Evolutionary conservation across 2,329 filamentous ascomycete species (phyloP), one percentile per base, ranked within the genome.

Genomic region (Xylariaceae sp.): DNA sequence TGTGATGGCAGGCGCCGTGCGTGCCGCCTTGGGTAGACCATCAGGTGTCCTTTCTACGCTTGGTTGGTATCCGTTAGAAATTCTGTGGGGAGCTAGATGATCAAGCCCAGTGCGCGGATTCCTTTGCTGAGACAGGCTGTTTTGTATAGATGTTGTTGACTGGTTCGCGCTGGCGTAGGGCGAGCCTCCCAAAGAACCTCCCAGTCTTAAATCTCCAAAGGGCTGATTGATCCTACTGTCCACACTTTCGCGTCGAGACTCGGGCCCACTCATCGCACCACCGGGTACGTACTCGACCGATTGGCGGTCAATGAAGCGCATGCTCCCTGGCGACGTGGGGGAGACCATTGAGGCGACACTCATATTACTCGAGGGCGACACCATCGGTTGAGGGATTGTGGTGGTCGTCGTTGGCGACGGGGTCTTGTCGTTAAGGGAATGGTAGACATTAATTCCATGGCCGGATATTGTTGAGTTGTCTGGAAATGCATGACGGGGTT

Each of bases 101-200:
- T 84, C 82, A 51, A 81, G 58, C 12, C 73, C 76, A 6, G 70
- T 64, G 13, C 81, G 79, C 3, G 81, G 81, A 55, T 83, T 84
- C 19, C 83, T 76, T 64, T 89, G 86, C 54, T 84, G 82, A 56
- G 86, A 84, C 22, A 90, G 73, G 13, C 80, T 86, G 52, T 82
- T 87, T 50, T 89, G 87, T 18, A 92, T 82, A 1, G 88, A 91
- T 1, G 83, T 83, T 3, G 87, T 87, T 1, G 88, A 91, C 50
- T 86, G 83, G 68, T 92, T 91, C 61, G 88, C 84, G 66, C 84
- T 90, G 19, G 87, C 81, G 63, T 91, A 92, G 1, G 88, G 88
- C 6, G 86, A 88, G 42, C 79, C 80, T 47, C 83, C 83, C 45
- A 92, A 76, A 6, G 86, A 88, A 42, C 79, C 80, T 47, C 83